Conservation (phyloP, 2,329 filamentous ascomycete species). For the Fusarium mexicanum region DNA sequence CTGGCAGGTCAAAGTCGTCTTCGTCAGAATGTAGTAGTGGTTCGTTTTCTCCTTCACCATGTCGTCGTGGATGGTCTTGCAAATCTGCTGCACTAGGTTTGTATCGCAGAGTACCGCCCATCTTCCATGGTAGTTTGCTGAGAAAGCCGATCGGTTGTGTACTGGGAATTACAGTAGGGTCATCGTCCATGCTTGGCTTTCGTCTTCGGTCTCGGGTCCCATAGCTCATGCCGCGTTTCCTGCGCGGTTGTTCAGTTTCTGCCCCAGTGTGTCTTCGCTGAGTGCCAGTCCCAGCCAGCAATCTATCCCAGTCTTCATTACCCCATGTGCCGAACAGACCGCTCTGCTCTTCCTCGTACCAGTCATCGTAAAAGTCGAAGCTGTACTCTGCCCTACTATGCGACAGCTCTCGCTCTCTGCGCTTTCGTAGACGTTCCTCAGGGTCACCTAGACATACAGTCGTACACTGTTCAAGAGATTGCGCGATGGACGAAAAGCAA, state of each 20-base stretch:
- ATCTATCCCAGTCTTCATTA: conserved; percentile 83
- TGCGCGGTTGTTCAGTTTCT: conserved; percentile 69
- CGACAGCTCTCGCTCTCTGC: conserved; percentile 69
- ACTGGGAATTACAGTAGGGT: conserved; percentile 90
- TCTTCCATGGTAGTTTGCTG: conserved; percentile 82
- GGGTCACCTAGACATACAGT: conserved; percentile 75
- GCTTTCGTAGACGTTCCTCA: conserved; percentile 77
- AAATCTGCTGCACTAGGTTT: conserved; percentile 91
- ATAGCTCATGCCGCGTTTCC: conserved; percentile 90
- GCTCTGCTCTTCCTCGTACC: conserved; percentile 72
- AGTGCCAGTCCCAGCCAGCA: conserved; percentile 75
- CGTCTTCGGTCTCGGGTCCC: conserved; percentile 70
- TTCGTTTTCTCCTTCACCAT: conserved; percentile 67
- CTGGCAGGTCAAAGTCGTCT: conserved; percentile 44
- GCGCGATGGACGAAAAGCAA: conserved; percentile 74
- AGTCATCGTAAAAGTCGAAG: conserved; percentile 99
- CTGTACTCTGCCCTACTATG: conserved; percentile 78
- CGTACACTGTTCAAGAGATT: conserved; percentile 77
- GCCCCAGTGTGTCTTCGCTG: conserved; percentile 49
- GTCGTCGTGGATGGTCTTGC: conserved; percentile 80
- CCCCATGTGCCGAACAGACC: conserved; percentile 78
- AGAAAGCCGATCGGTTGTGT: conserved; percentile 88
- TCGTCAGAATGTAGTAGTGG: conserved; percentile 68
- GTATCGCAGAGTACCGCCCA: conserved; percentile 85
- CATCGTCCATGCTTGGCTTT: conserved; percentile 65